phyloP scores from a whole-genome alignment of 108 stramenopile species.

The Cyclotella baltica region DNA sequence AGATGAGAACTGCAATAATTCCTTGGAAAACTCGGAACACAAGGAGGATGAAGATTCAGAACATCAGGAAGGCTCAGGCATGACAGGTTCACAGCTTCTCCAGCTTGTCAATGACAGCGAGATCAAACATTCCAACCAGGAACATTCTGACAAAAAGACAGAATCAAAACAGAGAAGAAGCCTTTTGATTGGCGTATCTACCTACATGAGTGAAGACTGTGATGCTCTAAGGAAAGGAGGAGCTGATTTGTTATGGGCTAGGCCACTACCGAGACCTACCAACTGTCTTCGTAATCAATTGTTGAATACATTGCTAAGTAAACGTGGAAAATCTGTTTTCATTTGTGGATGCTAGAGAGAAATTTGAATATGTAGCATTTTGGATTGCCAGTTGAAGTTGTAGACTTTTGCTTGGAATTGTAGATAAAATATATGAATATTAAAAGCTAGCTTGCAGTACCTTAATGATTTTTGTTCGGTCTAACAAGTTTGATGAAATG shows the following conservation, averaged over 20 bases:
- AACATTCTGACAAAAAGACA: background rate
- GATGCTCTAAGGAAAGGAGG: slow-evolving; percentile 31
- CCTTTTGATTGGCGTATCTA: slow-evolving; percentile 44
- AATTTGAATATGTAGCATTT: background rate
- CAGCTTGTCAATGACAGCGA: slow-evolving; percentile 16
- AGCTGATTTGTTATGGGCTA: slow-evolving; percentile 45
- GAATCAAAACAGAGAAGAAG: slow-evolving; percentile 4
- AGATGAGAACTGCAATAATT: slow-evolving; percentile 14
- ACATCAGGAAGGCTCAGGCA: background rate
- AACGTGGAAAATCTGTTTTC: slow-evolving; percentile 44
- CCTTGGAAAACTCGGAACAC: slow-evolving; percentile 6
- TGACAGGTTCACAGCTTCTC: slow-evolving; percentile 38
- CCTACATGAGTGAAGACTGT: slow-evolving; percentile 38
- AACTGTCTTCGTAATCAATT: slow-evolving; percentile 41
- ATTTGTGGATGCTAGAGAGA: slow-evolving; percentile 42
- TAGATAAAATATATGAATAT: no score
- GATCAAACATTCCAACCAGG: background rate
- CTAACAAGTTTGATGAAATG: no score
- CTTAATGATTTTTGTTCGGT: no score
- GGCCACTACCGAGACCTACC: slow-evolving; percentile 34
- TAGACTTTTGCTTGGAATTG: background rate
- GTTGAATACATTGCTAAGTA: slow-evolving; percentile 38
- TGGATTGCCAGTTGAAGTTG: background rate
- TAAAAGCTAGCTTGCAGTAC: no score
- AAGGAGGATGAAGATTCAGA: slow-evolving; percentile 11